Evolutionary conservation across 2,329 filamentous ascomycete genomes (phyloP), one percentile per base, ranked within the genome.

Genomic region (Curvularia hawaiiensis): DNA sequence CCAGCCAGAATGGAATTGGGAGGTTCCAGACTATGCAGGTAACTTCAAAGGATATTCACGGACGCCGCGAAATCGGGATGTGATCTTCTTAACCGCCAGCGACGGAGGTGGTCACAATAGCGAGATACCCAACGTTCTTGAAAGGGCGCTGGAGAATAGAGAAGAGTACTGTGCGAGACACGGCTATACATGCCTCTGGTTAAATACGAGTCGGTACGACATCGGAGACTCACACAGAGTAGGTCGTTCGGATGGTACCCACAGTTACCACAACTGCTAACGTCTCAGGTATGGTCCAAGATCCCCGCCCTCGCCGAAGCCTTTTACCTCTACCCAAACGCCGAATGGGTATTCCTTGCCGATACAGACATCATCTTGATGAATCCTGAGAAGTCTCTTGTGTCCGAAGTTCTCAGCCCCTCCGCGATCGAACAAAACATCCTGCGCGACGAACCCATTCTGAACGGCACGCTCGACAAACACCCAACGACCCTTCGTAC

Each of bases 361-460:
- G 76, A 79, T 62, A 70, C 76, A 33, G 76, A 79, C 63, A 76
- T 78, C 24, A 73, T 79, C 55, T 63, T 79, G 44, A 79, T 78
- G 77, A 71, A 67, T 8, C 75, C 75, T 30, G 59, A 66, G 20
- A 66, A 71, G 50, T 65, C 72, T 54, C 63, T 79, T 22, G 68
- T 69, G 35, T 49, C 65, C 14, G 61, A 71, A 16, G 61, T 77
- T n/a, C 63, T 78, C 10, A 65, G 69, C 10, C 76, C 77, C 14
- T 58, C 61, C 5, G 74, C 71, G 41, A 65, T 78, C 45, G 54
- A 67, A 28, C 62, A 59, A 18, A 70, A 65, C 39, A 56, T 69
- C 2, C 66, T 73, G 67, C 66, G 65, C 62, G 59, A 62, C 48
- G 64, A 58, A 3, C 65, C 68, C 18, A 68, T 71, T 40, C 68